Percentiles rank a stretch among this genome's conserved stretches.
phyloP scores from a whole-genome alignment of 495 filamentous ascomycete species.

The Penicillium bovifimosum region DNA sequence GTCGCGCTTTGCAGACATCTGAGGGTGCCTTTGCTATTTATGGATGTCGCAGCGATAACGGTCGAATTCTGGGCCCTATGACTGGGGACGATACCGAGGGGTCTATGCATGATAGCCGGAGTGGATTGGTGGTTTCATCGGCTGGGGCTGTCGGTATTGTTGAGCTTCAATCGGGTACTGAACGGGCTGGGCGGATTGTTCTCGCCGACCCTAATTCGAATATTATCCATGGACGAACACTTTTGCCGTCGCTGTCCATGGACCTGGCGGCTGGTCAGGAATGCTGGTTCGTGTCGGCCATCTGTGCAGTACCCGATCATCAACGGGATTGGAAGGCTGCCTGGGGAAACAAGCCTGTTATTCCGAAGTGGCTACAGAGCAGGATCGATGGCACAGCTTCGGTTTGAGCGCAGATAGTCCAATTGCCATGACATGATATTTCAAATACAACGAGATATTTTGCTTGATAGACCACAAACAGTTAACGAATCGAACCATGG shows the following conservation, averaged over 20 bases:
- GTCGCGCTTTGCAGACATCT: constrained; percentile 56
- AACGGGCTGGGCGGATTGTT: constrained; percentile 53
- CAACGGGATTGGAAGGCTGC: constrained; percentile 25
- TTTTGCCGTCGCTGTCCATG: constrained; percentile 57
- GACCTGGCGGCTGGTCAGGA: constrained; percentile 31
- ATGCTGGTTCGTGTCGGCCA: constrained; percentile 46
- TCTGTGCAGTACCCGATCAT: constrained; percentile 41
- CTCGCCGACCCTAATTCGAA: constrained; percentile 77
- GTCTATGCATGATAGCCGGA: constrained; percentile 41
- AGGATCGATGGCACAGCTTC: constrained; percentile 28
- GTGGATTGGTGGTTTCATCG: constrained; percentile 59
- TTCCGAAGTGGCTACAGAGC: constrained; percentile 51
- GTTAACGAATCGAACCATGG: not conserved
- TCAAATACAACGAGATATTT: not conserved
- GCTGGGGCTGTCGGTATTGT: constrained; percentile 65
- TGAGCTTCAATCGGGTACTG: constrained; percentile 43
- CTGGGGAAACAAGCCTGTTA: constrained; percentile 48
- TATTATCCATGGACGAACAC: constrained; percentile 61
- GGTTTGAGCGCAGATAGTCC: not conserved
- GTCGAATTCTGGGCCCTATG: constrained; percentile 53
- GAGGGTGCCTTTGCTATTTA: constrained; percentile 69
- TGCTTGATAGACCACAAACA: not conserved
- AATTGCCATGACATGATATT: not conserved
- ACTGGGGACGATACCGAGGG: constrained; percentile 48
- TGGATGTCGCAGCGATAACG: constrained; percentile 52